Conservation (phyloP, 192 early-diverging fungal species). For the Podila epicladia region DNA sequence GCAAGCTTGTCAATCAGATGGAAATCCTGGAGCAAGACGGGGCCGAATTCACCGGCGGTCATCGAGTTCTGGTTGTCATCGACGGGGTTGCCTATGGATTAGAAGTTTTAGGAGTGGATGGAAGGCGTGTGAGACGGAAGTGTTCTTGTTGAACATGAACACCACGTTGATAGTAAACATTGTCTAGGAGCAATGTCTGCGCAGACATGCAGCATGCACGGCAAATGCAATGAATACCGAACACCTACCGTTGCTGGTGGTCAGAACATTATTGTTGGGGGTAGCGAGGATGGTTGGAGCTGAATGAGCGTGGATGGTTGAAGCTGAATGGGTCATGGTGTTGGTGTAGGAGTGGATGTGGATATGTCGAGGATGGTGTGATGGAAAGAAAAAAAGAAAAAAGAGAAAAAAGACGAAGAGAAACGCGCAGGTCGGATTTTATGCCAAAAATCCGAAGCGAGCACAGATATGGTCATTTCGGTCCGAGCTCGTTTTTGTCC, state of each 20-base stretch:
- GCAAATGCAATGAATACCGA: no score
- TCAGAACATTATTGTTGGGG: slow-evolving; percentile 36
- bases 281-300: slow-evolving; percentile 47
- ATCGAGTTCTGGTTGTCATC: slow-evolving; percentile 72
- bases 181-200: neutral
- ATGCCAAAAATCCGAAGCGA: no score
- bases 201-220: neutral
- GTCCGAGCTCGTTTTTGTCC: no score
- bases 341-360: slow-evolving; percentile 34
- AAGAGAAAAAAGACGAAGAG: slow-evolving; percentile 6
- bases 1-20: slow-evolving; percentile 76
- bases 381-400: slow-evolving; percentile 1
- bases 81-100: slow-evolving; percentile 70
- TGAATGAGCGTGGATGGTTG: no score
- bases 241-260: slow-evolving; percentile 49
- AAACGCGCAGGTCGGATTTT: neutral
- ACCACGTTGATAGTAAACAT: no score
- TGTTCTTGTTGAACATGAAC: no score
- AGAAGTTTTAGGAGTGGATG: neutral
- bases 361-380: neutral
- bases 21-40: slow-evolving; percentile 73
- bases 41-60: slow-evolving; percentile 67
- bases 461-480: no score
- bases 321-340: slow-evolving; percentile 37
- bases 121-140: neutral